These are phyloP conservation scores for Aspergillus avenaceus DNA, from an alignment of 495 filamentous ascomycete genomes.

Conservation along the genomic window DNA sequence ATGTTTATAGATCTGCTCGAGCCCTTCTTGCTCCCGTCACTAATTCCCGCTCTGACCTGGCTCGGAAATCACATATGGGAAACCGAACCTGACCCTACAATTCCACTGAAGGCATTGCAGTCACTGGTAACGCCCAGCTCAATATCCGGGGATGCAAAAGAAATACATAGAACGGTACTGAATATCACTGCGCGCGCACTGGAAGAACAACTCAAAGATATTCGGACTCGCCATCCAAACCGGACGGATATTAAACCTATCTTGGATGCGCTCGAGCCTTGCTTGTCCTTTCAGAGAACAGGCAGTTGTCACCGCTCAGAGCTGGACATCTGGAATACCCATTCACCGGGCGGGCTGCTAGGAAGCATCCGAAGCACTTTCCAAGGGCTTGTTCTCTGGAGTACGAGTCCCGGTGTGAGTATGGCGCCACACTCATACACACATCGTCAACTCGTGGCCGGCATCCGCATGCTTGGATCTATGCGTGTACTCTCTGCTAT, in stretches of 20 bases:
- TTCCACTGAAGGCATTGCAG: slow-evolving; percentile 64
- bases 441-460: slow-evolving; percentile 66
- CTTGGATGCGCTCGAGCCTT: slow-evolving; percentile 63
- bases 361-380: slow-evolving; percentile 62
- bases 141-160: slow-evolving; percentile 72
- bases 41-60: slow-evolving; percentile 77
- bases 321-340: slow-evolving; percentile 69
- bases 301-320: slow-evolving; percentile 65
- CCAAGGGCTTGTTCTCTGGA: slow-evolving; percentile 70
- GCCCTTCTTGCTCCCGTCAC: slow-evolving; percentile 81
- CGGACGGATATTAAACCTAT: slow-evolving; percentile 70
- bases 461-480: slow-evolving; percentile 67
- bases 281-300: slow-evolving; percentile 62
- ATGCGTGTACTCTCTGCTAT: slow-evolving; percentile 56
- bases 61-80: slow-evolving; percentile 81
- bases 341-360: slow-evolving; percentile 55
- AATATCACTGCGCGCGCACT: slow-evolving; percentile 76
- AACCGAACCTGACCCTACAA: slow-evolving; percentile 54
- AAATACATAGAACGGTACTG: slow-evolving; percentile 78
- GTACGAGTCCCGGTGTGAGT: slow-evolving; percentile 56
- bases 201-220: slow-evolving; percentile 67
- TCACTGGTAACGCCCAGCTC: slow-evolving; percentile 71
- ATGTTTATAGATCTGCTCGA: slow-evolving; percentile 68
- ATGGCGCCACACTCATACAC: slow-evolving; percentile 72
- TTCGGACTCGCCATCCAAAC: slow-evolving; percentile 64